Conservation (phyloP, 768 basidiomycete genomes). For the Brasilioporus rufonigricans region DNA sequence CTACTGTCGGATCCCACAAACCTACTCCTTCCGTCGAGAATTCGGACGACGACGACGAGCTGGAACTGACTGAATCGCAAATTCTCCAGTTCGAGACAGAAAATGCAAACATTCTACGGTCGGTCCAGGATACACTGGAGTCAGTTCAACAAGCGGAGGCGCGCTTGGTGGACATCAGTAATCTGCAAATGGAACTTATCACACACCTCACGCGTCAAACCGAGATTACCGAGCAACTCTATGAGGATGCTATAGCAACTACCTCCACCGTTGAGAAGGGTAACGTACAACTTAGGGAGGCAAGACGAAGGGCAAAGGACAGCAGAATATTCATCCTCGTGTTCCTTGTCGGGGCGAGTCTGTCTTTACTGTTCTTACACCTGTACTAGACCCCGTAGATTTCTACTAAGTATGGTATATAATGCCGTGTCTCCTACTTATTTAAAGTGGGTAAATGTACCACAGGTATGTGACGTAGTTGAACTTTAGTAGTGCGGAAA, state of each 20-base stretch:
- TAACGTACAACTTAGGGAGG: conserved; percentile 87
- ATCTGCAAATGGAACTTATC: conserved; percentile 89
- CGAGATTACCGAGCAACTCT: conserved; percentile 89
- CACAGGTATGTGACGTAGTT: not conserved
- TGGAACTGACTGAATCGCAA: conserved; percentile 81
- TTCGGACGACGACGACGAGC: conserved; percentile 70
- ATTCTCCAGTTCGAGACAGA: conserved; percentile 93
- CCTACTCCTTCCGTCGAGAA: conserved; percentile 37
- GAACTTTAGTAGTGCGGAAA: not conserved
- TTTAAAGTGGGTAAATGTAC: not conserved
- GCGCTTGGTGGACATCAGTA: conserved; percentile 87
- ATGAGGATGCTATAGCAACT: conserved; percentile 90
- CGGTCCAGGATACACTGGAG: conserved; percentile 82
- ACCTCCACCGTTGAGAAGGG: conserved; percentile 86
- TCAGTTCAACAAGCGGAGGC: conserved; percentile 92
- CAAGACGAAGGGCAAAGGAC: conserved; percentile 82
- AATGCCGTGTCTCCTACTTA: not conserved
- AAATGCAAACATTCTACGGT: conserved; percentile 81
- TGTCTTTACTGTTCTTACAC: conserved; percentile 91
- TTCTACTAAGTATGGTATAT: conserved; percentile 3
- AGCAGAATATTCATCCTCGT: conserved; percentile 86
- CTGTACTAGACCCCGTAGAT: conserved; percentile 58
- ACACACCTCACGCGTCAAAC: conserved; percentile 85
- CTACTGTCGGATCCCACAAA: conserved; percentile 25
- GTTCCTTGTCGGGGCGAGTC: conserved; percentile 88